phyloP scores from a whole-genome alignment of 2,329 filamentous ascomycete genomes.

The Torrubiella hemipterigena region DNA sequence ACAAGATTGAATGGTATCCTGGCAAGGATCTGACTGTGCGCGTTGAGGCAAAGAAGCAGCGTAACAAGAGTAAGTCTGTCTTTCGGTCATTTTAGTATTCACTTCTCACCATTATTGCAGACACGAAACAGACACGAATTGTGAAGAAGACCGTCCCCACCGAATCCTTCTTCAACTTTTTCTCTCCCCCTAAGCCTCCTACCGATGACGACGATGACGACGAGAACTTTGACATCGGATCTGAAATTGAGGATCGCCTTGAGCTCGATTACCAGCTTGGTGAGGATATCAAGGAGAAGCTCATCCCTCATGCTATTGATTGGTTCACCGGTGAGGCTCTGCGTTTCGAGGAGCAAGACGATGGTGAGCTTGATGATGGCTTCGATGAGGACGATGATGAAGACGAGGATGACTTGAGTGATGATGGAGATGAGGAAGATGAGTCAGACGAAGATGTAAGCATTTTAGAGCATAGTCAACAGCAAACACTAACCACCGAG shows the following conservation, averaged over 20 bases:
- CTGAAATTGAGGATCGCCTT: slow-evolving; percentile 92
- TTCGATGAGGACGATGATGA: slow-evolving; percentile 89
- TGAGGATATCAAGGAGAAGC: slow-evolving; percentile 99
- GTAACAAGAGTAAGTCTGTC: slow-evolving; percentile 79
- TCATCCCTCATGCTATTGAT: slow-evolving; percentile 95
- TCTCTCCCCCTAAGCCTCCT: slow-evolving; percentile 85
- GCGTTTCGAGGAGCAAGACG: slow-evolving; percentile 85
- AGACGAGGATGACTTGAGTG: slow-evolving; percentile 75
- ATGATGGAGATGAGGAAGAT: slow-evolving; percentile 73
- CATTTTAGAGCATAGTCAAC: slow-evolving; percentile 2
- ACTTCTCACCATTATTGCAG: slow-evolving; percentile 39
- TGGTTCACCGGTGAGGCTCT: slow-evolving; percentile 99
- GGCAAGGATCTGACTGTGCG: slow-evolving; percentile 89
- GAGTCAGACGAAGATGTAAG: slow-evolving; percentile 69
- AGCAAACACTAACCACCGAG: not conserved
- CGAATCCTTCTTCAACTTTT: slow-evolving; percentile 99
- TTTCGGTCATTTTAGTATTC: not conserved
- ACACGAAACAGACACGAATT: slow-evolving; percentile 97
- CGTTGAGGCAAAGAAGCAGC: slow-evolving; percentile 98
- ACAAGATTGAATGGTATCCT: slow-evolving; percentile 94
- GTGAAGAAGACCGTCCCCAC: slow-evolving; percentile 99
- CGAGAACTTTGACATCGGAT: slow-evolving; percentile 52
- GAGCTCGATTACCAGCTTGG: slow-evolving; percentile 98
- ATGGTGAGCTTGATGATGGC: slow-evolving; percentile 70
- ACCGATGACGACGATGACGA: slow-evolving; percentile 54